phyloP scores from a whole-genome alignment of 2,329 filamentous ascomycete genomes.

The Aspergillus persii region DNA sequence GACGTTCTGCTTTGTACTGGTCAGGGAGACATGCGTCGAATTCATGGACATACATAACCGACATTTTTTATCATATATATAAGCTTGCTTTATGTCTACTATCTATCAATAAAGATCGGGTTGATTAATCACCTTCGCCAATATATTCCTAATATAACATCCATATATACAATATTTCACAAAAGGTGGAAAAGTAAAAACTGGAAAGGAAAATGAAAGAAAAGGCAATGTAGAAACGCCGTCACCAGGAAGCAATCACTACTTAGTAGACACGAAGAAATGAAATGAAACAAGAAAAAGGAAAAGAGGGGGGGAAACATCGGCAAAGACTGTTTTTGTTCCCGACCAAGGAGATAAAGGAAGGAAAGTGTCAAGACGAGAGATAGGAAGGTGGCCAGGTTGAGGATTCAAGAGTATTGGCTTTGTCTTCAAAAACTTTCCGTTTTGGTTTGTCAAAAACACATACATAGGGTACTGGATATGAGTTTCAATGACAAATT shows the following conservation, averaged over 20 bases:
- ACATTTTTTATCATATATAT: too few species aligned
- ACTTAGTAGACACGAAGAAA: neutral
- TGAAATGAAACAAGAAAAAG: neutral
- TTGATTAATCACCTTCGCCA: neutral
- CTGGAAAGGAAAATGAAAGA: neutral
- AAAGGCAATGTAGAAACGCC: neutral
- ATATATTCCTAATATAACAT: constrained; percentile 8
- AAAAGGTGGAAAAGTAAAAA: neutral
- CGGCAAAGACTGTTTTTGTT: neutral
- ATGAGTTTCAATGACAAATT: constrained; percentile 2
- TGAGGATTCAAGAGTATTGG: neutral
- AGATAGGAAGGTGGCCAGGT: neutral
- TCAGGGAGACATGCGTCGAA: neutral
- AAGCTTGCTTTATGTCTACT: too few species aligned
- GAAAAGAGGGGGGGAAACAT: neutral
- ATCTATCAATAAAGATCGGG: too few species aligned
- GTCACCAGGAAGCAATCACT: neutral
- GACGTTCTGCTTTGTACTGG: neutral
- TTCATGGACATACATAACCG: neutral
- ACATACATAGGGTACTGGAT: neutral
- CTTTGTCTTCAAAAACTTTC: neutral
- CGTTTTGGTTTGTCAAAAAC: neutral
- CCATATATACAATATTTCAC: constrained; percentile 6
- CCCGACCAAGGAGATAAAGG: neutral
- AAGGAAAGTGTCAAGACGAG: constrained; percentile 2